Evolutionary conservation across 345 rosid species (phyloP), one percentile per base, ranked within the genome.

Genomic region (Leavenworthia alabamica): DNA sequence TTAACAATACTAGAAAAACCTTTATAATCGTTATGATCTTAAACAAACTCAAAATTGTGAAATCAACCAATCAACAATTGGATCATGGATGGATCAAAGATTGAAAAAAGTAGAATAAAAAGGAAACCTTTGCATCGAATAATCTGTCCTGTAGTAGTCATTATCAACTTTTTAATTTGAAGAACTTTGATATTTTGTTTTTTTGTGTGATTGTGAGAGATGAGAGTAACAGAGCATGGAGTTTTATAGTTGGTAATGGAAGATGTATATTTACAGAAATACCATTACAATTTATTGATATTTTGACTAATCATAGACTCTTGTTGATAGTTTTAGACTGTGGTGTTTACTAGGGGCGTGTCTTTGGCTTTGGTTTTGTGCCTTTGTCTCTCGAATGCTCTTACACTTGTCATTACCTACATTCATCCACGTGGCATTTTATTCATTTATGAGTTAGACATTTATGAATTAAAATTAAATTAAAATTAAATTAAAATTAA

Each of bases 41-140:
- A 20, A 1, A 20, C 2, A 20, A 20, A 20, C 2, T 2, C 2
- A 20, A 20, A 20, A 20, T 20, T 1, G 22, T 20, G 22, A 20
- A 20, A 20, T 20, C 2, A 20, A 20, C 2, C 22, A 20, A 22
- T 45, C 15, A 23, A 35, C n/a, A n/a, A 20, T n/a, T n/a, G n/a
- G n/a, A n/a, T n/a, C n/a, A n/a, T n/a, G n/a, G n/a, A n/a, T n/a
- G n/a, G n/a, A n/a, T n/a, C n/a, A n/a, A n/a, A n/a, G n/a, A n/a
- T n/a, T n/a, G n/a, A 20, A 20, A 20, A 33, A 33, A 23, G 6
- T 2, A 9, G n/a, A 1, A n/a, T n/a, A 19, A 43, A 29, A 6
- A 15, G 12, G 0, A 9, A 40, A 85, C 92, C 96, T 78, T 77
- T 83, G 88, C 89, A 88, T 26, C 80, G 82, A 62, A 88, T 88